A percentile compares a stretch with the other conserved stretches of the same genome.
Conservation (phyloP, 2,329 filamentous ascomycete genomes). For the Anthostomella pinea region DNA sequence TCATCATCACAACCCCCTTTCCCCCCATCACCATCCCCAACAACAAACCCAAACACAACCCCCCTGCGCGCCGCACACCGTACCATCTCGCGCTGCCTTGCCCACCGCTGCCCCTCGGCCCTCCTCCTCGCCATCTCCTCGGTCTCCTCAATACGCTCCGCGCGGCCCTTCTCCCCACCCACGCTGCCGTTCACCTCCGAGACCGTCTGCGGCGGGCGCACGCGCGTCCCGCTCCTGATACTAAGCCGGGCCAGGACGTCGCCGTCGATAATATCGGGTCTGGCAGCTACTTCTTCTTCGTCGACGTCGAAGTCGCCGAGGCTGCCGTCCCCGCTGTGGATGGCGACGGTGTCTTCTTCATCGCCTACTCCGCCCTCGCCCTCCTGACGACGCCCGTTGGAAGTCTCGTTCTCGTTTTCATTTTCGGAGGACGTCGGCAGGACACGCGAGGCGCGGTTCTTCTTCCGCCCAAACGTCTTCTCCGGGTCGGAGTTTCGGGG, state of each 20-base stretch:
- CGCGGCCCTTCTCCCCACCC: constrained; percentile 52
- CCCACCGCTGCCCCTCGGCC: constrained; percentile 44
- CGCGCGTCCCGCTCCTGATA: constrained; percentile 35
- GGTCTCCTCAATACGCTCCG: constrained; percentile 51
- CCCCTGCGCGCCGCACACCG: constrained; percentile 49
- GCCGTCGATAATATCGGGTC: constrained; percentile 8
- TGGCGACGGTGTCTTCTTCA: too few species aligned
- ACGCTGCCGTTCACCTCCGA: constrained; percentile 56
- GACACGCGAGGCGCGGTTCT: constrained; percentile 42
- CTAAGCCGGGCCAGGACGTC: constrained; percentile 31
- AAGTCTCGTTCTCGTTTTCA: constrained; percentile 26
- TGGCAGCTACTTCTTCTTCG: neutral
- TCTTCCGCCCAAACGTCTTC: constrained; percentile 42
- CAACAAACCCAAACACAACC: constrained; percentile 51
- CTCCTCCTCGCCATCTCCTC: constrained; percentile 49
- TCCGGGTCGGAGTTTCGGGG: constrained; percentile 41
- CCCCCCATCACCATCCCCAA: constrained; percentile 12
- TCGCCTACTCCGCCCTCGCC: neutral
- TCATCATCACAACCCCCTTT: constrained; percentile 1
- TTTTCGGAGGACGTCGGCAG: constrained; percentile 33
- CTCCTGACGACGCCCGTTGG: constrained; percentile 22
- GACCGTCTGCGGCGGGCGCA: constrained; percentile 34
- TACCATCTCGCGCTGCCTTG: constrained; percentile 37
- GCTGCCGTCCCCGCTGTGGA: too few species aligned
- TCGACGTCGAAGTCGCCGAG: neutral